Evolutionary conservation across 352 stramenopile species (phyloP).

Genomic region (Blastocystis hominis): DNA sequence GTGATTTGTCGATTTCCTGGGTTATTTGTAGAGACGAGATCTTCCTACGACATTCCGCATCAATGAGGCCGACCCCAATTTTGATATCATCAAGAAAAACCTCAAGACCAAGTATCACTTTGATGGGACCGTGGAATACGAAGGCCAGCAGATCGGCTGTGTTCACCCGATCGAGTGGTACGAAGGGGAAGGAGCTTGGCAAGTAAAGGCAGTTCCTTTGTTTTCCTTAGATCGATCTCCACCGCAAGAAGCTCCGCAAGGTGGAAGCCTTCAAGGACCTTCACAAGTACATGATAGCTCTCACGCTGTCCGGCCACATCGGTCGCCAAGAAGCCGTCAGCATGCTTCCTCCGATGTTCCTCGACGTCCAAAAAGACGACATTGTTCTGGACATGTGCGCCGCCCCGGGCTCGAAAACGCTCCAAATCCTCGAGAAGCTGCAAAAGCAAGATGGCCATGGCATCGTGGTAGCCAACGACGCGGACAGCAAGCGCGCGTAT

Average conservation of each 20-base stretch:
- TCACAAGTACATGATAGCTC: slow-evolving; percentile 86
- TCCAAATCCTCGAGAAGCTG: slow-evolving; percentile 86
- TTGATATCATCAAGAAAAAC: slow-evolving; percentile 73
- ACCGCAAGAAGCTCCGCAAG: slow-evolving; percentile 78
- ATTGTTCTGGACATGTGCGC: slow-evolving; percentile 91
- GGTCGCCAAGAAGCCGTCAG: slow-evolving; percentile 93
- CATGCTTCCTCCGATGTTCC: slow-evolving; percentile 94
- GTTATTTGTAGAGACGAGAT: slow-evolving; percentile 41
- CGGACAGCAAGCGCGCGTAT: slow-evolving; percentile 88
- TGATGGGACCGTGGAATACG: slow-evolving; percentile 71
- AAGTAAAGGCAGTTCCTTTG: slow-evolving; percentile 66
- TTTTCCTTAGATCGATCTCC: slow-evolving; percentile 61
- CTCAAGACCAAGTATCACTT: slow-evolving; percentile 73
- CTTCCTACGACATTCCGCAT: slow-evolving; percentile 84
- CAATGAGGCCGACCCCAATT: slow-evolving; percentile 76
- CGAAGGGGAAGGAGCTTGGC: slow-evolving; percentile 74
- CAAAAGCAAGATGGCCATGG: slow-evolving; percentile 73
- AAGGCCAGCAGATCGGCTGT: slow-evolving; percentile 60
- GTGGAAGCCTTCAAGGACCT: slow-evolving; percentile 80
- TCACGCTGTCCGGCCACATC: slow-evolving; percentile 82
- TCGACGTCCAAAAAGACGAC: slow-evolving; percentile 72
- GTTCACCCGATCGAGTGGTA: slow-evolving; percentile 75
- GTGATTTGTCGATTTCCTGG: slow-evolving; percentile 63
- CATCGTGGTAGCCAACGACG: slow-evolving; percentile 89
- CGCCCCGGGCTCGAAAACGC: slow-evolving; percentile 94